phyloP scores from a whole-genome alignment of 2,329 filamentous ascomycete genomes.

The Alternaria gaisen region DNA sequence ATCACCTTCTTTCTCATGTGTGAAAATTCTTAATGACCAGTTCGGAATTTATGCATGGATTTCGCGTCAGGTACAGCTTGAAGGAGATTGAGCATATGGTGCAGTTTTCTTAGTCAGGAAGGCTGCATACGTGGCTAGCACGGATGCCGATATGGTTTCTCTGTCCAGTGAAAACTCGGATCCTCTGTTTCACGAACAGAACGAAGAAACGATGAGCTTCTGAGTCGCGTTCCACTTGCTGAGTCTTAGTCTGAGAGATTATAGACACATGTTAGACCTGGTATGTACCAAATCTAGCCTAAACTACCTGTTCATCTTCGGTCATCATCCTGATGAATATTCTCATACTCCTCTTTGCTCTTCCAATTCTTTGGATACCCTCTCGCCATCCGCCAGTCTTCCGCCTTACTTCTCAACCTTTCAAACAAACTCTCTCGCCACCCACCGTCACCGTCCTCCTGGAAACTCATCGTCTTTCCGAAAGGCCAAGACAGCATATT shows the following conservation, averaged over 20 bases:
- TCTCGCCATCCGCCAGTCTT: conserved; percentile 48
- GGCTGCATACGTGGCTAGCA: neutral
- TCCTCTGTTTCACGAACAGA: neutral
- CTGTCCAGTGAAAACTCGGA: accelerated
- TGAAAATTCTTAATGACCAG: neutral
- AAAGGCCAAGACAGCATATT: conserved; percentile 55
- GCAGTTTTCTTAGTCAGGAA: neutral
- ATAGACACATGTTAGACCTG: neutral
- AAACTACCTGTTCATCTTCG: neutral
- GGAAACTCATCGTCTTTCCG: conserved; percentile 34
- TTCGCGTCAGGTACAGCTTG: neutral
- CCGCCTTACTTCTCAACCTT: conserved; percentile 44
- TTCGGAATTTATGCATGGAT: neutral
- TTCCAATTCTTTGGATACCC: conserved; percentile 49
- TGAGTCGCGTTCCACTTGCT: neutral
- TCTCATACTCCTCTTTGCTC: conserved; percentile 14
- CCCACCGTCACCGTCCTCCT: conserved; percentile 50
- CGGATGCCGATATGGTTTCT: neutral
- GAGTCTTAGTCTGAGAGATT: neutral
- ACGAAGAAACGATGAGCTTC: too few relatives aligned
- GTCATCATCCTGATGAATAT: neutral
- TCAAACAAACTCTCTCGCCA: conserved; percentile 54
- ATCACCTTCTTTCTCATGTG: too few relatives aligned
- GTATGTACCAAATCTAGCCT: neutral
- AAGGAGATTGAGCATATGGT: neutral